Evolutionary conservation across 2,329 filamentous ascomycete genomes (phyloP).

Genomic region (Beauveria bassiana): DNA sequence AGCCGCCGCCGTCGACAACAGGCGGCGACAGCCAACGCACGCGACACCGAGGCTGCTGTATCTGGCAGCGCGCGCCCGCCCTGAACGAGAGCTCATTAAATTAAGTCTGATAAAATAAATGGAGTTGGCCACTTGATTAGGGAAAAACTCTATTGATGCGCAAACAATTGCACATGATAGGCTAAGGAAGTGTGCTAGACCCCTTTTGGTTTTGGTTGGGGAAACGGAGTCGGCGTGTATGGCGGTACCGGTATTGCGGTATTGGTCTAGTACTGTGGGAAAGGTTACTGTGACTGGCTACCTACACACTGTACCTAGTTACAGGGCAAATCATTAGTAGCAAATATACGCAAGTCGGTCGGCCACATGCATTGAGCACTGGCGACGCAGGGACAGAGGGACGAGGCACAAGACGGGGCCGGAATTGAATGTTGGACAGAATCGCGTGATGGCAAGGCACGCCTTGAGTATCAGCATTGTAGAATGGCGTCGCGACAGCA

Average conservation of each 20-base stretch:
- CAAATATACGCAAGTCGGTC: too few species aligned
- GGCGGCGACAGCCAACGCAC: background rate
- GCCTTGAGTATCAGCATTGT: background rate
- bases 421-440: background rate
- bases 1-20: background rate
- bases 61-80: background rate
- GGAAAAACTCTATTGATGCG: background rate
- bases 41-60: constrained; percentile 1
- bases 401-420: too few species aligned
- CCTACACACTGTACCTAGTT: too few species aligned
- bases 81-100: background rate
- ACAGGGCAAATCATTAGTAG: too few species aligned
- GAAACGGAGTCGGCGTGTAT: constrained; percentile 7
- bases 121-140: background rate
- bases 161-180: background rate
- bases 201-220: background rate
- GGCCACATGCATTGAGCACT: background rate
- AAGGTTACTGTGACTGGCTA: too few species aligned
- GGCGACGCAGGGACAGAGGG: background rate
- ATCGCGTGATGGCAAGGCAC: background rate
- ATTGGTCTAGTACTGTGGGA: too few species aligned
- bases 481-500: background rate
- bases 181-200: background rate
- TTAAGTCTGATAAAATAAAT: too few species aligned
- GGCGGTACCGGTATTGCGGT: background rate